These are phyloP conservation scores for Cordia subcordata DNA, from an alignment of 257 asterid genomes.

Conservation along the genomic window DNA sequence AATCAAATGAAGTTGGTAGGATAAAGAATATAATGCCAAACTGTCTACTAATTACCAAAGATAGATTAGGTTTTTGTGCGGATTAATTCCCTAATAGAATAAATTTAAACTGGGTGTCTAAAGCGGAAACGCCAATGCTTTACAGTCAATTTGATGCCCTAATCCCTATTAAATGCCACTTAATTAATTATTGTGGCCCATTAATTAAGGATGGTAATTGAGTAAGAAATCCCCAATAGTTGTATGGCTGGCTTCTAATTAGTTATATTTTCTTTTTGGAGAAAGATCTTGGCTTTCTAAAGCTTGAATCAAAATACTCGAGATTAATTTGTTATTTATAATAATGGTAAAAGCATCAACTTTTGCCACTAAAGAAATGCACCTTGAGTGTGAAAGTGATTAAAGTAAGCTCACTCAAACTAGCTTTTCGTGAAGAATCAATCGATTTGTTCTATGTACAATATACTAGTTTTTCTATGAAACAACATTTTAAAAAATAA, in stretches of 20 bases:
- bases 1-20: conserved; percentile 26
- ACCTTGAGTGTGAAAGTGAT: no score
- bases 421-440: no score
- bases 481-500: no score
- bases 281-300: conserved; percentile 17
- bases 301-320: not conserved
- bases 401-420: no score
- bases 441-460: no score
- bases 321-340: no score
- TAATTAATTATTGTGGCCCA: conserved; percentile 2
- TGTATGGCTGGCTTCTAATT: not conserved
- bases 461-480: no score
- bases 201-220: not conserved
- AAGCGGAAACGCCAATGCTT: conserved; percentile 1
- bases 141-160: conserved; percentile 10
- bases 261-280: conserved; percentile 11
- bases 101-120: conserved; percentile 12
- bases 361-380: no score
- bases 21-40: conserved; percentile 26
- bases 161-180: conserved; percentile 2
- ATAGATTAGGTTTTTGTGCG: conserved; percentile 1
- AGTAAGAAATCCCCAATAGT: not conserved
- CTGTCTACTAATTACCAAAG: conserved; percentile 12
- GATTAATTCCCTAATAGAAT: conserved; percentile 6
- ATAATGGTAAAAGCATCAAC: no score